Conservation (phyloP, 805 yeast genomes). For the Spathaspora boniae region DNA sequence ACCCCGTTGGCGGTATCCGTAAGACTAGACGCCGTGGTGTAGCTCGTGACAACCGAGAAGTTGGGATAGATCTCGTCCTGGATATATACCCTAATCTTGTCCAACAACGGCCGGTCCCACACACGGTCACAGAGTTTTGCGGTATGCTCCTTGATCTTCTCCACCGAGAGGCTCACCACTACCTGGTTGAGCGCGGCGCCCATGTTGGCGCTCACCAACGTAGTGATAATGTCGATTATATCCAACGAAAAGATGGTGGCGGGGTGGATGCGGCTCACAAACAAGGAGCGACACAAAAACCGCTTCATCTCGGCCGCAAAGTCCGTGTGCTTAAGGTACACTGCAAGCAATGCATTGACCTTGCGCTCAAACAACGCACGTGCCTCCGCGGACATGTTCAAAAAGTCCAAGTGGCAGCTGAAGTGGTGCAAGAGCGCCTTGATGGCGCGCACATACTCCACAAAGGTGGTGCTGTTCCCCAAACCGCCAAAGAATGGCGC, state of each 20-base stretch:
- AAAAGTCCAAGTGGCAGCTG: conserved; percentile 17
- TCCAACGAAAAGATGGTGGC: conserved; percentile 3
- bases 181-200: conserved; percentile 21
- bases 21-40: conserved; percentile 1
- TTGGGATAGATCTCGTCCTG: conserved; percentile 35
- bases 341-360: conserved; percentile 24
- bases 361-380: conserved; percentile 23
- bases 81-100: conserved; percentile 35
- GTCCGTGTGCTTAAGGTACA: neutral
- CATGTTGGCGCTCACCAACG: conserved; percentile 19
- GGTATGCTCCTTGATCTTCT: conserved; percentile 32
- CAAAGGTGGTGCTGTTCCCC: too few species aligned
- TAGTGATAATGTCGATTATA: conserved; percentile 16
- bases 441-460: conserved; percentile 15
- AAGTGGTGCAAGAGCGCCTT: conserved; percentile 17
- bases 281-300: conserved; percentile 11
- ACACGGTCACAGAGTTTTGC: conserved; percentile 23
- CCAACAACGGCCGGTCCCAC: conserved; percentile 39
- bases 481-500: conserved; percentile 5
- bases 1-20: conserved; percentile 8
- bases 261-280: conserved; percentile 4
- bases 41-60: conserved; percentile 15
- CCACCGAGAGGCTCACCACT: conserved; percentile 36
- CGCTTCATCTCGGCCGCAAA: conserved; percentile 7
- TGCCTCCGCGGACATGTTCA: conserved; percentile 21